These are phyloP conservation scores for Thielaviopsis euricoi DNA, from an alignment of 2,329 filamentous ascomycete genomes.

Conservation along the genomic window DNA sequence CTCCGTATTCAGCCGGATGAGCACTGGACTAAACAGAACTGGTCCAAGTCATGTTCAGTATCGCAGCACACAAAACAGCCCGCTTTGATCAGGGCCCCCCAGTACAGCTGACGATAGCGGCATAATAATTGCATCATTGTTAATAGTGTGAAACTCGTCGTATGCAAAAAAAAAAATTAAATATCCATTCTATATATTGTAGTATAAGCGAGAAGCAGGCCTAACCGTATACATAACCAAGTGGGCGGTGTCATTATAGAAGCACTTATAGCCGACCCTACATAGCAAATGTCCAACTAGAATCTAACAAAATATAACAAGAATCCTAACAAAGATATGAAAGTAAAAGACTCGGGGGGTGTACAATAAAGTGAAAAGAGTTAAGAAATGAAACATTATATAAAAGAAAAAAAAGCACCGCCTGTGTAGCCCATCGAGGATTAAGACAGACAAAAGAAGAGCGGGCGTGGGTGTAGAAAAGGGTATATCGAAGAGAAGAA, in stretches of 20 bases:
- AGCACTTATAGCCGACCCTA: neutral
- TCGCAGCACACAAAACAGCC: no score
- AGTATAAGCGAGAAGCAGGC: neutral
- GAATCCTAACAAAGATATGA: neutral
- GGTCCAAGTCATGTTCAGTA: no score
- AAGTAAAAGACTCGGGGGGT: neutral
- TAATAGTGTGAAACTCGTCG: no score
- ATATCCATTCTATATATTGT: neutral
- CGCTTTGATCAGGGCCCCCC: no score
- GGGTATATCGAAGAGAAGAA: slow-evolving; percentile 1
- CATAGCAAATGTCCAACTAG: neutral
- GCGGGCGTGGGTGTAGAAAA: neutral
- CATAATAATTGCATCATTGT: no score
- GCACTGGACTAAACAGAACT: no score
- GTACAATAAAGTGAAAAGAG: neutral
- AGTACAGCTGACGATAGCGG: no score
- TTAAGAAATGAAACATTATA: neutral
- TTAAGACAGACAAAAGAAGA: neutral
- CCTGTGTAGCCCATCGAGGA: neutral
- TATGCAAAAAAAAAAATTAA: no score
- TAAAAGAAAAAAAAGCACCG: neutral
- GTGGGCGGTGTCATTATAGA: neutral
- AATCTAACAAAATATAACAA: neutral
- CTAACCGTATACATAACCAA: neutral
- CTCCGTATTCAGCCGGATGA: no score